A percentile compares a stretch with the other conserved stretches of the same genome.
Conservation (phyloP, 768 basidiomycete species). For the Imleria badia region DNA sequence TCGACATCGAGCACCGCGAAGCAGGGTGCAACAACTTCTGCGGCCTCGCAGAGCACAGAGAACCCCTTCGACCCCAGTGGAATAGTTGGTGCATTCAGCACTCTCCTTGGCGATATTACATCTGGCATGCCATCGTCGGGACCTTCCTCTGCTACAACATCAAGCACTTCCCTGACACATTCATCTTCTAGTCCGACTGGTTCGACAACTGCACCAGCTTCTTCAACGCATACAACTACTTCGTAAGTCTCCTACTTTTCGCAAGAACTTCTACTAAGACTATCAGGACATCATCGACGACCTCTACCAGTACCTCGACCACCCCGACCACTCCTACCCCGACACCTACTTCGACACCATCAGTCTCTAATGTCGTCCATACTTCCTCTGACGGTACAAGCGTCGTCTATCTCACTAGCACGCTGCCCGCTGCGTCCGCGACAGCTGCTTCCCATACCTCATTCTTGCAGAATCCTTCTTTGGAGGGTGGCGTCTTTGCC, state of each 20-base stretch:
- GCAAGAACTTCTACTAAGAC: neutral
- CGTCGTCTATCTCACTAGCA: conserved; percentile 33
- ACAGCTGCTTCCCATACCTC: conserved; percentile 26
- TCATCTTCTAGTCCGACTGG: conserved; percentile 28
- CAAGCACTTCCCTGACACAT: conserved; percentile 20
- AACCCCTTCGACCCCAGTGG: neutral
- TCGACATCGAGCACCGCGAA: neutral
- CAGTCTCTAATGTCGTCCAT: conserved; percentile 15
- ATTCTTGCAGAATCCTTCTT: conserved; percentile 66
- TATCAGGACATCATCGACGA: conserved; percentile 10
- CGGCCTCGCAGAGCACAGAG: neutral
- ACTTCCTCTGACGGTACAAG: conserved; percentile 25
- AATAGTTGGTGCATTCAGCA: conserved; percentile 14
- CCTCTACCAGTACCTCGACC: conserved; percentile 11
- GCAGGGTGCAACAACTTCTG: neutral
- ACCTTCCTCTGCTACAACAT: conserved; percentile 13
- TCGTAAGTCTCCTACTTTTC: conserved; percentile 21
- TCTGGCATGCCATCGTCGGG: conserved; percentile 15
- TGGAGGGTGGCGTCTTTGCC: conserved; percentile 59
- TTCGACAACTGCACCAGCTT: conserved; percentile 18
- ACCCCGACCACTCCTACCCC: conserved; percentile 8
- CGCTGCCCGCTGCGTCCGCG: conserved; percentile 27
- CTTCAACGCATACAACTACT: neutral
- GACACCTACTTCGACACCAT: conserved; percentile 20
- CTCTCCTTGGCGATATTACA: conserved; percentile 12